A percentile compares a stretch with the other conserved stretches of the same genome.
phyloP scores from a whole-genome alignment of 257 asterid species.

The Gentiana macrophylla region DNA sequence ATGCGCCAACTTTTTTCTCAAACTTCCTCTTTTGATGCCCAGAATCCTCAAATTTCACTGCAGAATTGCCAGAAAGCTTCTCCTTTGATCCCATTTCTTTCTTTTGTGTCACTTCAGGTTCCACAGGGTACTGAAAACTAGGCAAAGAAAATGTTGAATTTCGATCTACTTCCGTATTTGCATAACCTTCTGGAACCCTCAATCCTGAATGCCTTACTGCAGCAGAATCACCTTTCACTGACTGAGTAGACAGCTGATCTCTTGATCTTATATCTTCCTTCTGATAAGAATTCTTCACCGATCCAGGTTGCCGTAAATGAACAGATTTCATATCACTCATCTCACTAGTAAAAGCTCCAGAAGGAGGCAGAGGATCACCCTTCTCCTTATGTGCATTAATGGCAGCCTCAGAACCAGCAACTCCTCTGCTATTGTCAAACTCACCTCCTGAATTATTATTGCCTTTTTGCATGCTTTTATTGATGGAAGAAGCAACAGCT shows the following conservation, averaged over 20 bases:
- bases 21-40: conserved; percentile 35
- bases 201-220: conserved; percentile 37
- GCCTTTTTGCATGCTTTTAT: neutral
- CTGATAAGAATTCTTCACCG: conserved; percentile 24
- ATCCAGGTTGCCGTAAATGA: conserved; percentile 10
- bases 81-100: conserved; percentile 22
- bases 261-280: conserved; percentile 30
- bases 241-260: conserved; percentile 22
- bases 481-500: conserved; percentile 17
- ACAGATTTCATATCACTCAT: conserved; percentile 13
- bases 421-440: conserved; percentile 15
- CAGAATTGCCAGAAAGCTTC: conserved; percentile 23
- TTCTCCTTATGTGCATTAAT: conserved; percentile 24
- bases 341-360: conserved; percentile 18
- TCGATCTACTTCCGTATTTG: conserved; percentile 32
- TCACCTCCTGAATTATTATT: conserved; percentile 15
- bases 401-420: conserved; percentile 19
- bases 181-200: conserved; percentile 35
- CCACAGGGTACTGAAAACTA: conserved; percentile 25
- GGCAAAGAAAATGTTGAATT: conserved; percentile 29
- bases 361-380: conserved; percentile 20
- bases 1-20: conserved; percentile 26
- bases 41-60: conserved; percentile 36
- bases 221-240: conserved; percentile 22
- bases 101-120: conserved; percentile 26